Evolutionary conservation across 768 basidiomycete species (phyloP).

Genomic region (Sporobolomyces roseus): DNA sequence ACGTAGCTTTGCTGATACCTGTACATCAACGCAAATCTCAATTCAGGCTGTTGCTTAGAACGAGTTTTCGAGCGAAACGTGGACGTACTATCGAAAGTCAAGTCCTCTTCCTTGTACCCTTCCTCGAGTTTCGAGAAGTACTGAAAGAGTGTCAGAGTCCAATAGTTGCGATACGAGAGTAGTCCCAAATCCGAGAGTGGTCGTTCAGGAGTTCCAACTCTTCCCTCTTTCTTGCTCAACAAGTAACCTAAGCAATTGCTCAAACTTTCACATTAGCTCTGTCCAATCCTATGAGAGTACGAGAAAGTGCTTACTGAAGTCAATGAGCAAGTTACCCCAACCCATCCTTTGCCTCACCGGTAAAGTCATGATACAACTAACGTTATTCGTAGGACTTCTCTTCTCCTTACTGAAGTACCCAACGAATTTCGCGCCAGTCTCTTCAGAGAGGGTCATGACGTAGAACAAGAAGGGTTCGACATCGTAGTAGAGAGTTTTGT

Average conservation of each 20-base stretch:
- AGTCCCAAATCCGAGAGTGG: constrained; percentile 89
- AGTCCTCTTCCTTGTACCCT: constrained; percentile 57
- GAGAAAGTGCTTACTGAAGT: constrained; percentile 83
- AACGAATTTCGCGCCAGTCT: constrained; percentile 84
- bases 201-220: constrained; percentile 89
- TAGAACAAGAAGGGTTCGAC: constrained; percentile 99
- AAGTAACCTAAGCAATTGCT: constrained; percentile 97
- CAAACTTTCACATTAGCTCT: no score
- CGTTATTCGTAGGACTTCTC: constrained; percentile 88
- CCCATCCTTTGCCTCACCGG: constrained; percentile 90
- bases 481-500: constrained; percentile 98
- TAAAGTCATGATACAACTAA: constrained; percentile 99
- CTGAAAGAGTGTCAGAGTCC: constrained; percentile 81
- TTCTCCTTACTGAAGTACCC: constrained; percentile 99
- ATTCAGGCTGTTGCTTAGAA: no score
- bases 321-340: constrained; percentile 95
- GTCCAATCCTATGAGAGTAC: no score
- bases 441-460: constrained; percentile 82
- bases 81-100: constrained; percentile 57
- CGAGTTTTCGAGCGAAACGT: constrained; percentile 1
- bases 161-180: constrained; percentile 91
- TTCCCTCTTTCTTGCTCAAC: constrained; percentile 87
- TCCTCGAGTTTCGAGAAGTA: constrained; percentile 56
- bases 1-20: constrained; percentile 78
- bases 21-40: not conserved